Conservation (phyloP, 1,284 basidiomycete species). For the Pisolithus thermaeus region DNA sequence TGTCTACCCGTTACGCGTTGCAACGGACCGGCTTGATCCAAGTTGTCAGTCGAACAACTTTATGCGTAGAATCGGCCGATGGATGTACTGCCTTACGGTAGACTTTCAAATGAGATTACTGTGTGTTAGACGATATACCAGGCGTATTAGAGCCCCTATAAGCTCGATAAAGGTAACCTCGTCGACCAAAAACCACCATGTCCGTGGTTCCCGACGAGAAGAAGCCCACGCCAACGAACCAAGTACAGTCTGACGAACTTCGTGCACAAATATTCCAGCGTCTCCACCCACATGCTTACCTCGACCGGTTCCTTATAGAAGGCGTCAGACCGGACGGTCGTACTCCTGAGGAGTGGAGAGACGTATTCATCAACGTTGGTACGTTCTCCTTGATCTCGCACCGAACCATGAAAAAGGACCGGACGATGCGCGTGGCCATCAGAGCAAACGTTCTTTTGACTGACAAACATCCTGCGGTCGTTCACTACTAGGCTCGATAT, state of each 20-base stretch:
- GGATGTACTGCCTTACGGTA: background rate
- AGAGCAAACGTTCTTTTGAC: background rate
- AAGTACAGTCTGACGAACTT: slow-evolving; percentile 17
- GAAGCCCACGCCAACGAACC: background rate
- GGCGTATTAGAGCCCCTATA: too few relatives aligned
- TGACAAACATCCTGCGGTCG: background rate
- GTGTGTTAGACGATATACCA: too few relatives aligned
- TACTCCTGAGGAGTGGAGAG: slow-evolving; percentile 45
- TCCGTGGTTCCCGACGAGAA: too few relatives aligned
- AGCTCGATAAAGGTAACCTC: too few relatives aligned
- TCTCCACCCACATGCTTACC: slow-evolving; percentile 61
- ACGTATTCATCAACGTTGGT: slow-evolving; percentile 61
- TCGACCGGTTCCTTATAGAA: slow-evolving; percentile 57
- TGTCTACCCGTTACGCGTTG: background rate
- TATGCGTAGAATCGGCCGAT: background rate
- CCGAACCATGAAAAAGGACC: background rate
- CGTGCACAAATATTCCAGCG: slow-evolving; percentile 58
- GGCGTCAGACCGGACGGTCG: slow-evolving; percentile 61
- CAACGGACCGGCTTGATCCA: background rate
- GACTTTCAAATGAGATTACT: too few relatives aligned
- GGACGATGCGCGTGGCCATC: background rate
- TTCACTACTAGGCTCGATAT: slow-evolving; percentile 53
- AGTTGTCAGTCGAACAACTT: background rate
- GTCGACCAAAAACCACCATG: too few relatives aligned
- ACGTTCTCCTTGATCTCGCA: slow-evolving; percentile 19